A percentile compares a stretch with the other conserved stretches of the same genome.
phyloP scores from a whole-genome alignment of 2,329 filamentous ascomycete species.

The Eutypa lata region DNA sequence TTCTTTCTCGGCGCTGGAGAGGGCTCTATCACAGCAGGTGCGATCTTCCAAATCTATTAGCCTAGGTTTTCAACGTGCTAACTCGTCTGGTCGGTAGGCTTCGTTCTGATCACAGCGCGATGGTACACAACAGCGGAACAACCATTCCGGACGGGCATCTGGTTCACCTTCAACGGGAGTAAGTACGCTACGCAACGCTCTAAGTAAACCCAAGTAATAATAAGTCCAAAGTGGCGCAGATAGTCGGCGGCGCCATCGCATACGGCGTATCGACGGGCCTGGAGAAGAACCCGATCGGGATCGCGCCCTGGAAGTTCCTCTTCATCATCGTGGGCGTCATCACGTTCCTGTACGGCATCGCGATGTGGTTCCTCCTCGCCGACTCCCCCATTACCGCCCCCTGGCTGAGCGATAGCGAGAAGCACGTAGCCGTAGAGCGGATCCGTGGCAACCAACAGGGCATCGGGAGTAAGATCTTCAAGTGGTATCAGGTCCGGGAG shows the following conservation, averaged over 20 bases:
- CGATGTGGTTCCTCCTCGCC: conserved; percentile 34
- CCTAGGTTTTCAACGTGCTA: too few relatives aligned
- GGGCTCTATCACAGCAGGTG: too few relatives aligned
- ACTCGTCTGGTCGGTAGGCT: too few relatives aligned
- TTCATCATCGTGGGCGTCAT: conserved; percentile 33
- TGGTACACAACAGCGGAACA: conserved; percentile 26
- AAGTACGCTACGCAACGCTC: too few relatives aligned
- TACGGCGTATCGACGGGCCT: conserved; percentile 27
- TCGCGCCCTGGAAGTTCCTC: conserved; percentile 34
- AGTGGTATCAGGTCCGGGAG: conserved; percentile 31
- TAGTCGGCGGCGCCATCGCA: conserved; percentile 35
- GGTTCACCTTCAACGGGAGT: conserved; percentile 25
- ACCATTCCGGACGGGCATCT: conserved; percentile 21
- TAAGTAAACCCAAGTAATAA: too few relatives aligned
- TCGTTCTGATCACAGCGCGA: conserved; percentile 28
- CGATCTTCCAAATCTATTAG: too few relatives aligned
- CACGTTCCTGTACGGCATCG: conserved; percentile 25
- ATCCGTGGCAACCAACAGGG: conserved; percentile 34
- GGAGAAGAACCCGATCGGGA: conserved; percentile 24
- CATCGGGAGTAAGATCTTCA: conserved; percentile 31
- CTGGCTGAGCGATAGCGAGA: conserved; percentile 30
- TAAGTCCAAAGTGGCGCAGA: conserved; percentile 32
- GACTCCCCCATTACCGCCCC: conserved; percentile 30
- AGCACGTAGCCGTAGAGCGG: conserved; percentile 27
- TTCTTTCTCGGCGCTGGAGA: too few relatives aligned